Conservation (phyloP, 208 protist species). For the Endotrypanum monterogeii region DNA sequence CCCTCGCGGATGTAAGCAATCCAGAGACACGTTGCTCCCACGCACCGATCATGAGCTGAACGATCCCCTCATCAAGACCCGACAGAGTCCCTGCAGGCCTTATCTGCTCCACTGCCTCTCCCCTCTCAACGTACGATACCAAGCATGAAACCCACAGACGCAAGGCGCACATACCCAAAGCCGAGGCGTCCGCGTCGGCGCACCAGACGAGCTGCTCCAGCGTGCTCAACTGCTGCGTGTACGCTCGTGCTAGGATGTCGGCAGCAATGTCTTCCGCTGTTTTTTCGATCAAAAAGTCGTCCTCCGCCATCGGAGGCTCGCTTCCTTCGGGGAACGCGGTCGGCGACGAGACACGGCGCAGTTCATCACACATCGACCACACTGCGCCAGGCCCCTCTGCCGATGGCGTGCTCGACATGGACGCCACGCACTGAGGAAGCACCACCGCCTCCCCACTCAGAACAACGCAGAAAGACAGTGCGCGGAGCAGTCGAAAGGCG, state of each 20-base stretch:
- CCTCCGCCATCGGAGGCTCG: background rate
- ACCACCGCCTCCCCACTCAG: constrained; percentile 7
- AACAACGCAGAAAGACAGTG: constrained; percentile 19
- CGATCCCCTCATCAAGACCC: background rate
- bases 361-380: background rate
- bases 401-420: background rate
- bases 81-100: background rate
- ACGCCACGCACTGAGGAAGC: constrained; percentile 2
- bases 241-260: constrained; percentile 6
- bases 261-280: constrained; percentile 27
- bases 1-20: background rate
- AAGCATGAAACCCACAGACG: constrained; percentile 24
- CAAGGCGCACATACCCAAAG: constrained; percentile 11
- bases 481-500: constrained; percentile 25
- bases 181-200: constrained; percentile 11
- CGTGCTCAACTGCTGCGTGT: constrained; percentile 21
- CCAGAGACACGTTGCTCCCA: background rate
- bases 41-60: background rate
- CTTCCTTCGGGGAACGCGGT: background rate
- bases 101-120: background rate
- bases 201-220: constrained; percentile 15
- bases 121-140: background rate
- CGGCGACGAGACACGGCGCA: background rate
- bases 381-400: background rate
- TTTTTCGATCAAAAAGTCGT: no score